Evolutionary conservation across 306 rosid genomes (phyloP).

Genomic region (Quillaja saponaria): DNA sequence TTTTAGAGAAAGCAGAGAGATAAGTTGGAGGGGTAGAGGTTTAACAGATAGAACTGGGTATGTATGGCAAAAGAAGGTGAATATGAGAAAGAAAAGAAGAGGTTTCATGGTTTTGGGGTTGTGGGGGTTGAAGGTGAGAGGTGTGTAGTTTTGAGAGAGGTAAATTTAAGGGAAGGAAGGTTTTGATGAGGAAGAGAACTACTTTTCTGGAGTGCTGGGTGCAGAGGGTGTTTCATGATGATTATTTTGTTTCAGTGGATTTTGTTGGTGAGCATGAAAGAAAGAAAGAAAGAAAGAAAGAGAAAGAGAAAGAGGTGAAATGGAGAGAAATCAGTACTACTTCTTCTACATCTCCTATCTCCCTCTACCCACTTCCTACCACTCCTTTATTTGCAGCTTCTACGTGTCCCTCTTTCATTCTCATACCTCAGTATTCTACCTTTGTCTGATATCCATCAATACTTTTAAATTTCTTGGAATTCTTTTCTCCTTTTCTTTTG

Average conservation of each 20-base stretch:
- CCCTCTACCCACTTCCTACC: slow-evolving; percentile 17
- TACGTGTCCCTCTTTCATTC: slow-evolving; percentile 25
- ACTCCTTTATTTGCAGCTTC: slow-evolving; percentile 36
- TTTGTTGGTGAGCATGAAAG: slow-evolving; percentile 65
- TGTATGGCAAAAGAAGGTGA: slow-evolving; percentile 42
- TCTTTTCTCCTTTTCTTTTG: slow-evolving; percentile 63
- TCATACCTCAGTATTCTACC: slow-evolving; percentile 47
- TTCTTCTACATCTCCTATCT: slow-evolving; percentile 29
- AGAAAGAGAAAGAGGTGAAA: slow-evolving; percentile 16
- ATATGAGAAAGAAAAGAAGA: slow-evolving; percentile 44
- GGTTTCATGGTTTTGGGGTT: slow-evolving; percentile 66
- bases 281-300: slow-evolving; percentile 25
- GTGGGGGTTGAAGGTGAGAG: slow-evolving; percentile 44
- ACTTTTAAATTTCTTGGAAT: slow-evolving; percentile 68
- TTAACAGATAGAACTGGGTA: slow-evolving; percentile 42
- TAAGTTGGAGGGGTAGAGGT: slow-evolving; percentile 53
- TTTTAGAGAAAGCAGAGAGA: slow-evolving; percentile 65
- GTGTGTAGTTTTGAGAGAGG: slow-evolving; percentile 41
- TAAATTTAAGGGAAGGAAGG: slow-evolving; percentile 71
- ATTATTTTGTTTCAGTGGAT: slow-evolving; percentile 74
- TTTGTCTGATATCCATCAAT: slow-evolving; percentile 72
- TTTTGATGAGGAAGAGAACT: slow-evolving; percentile 61
- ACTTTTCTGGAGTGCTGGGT: slow-evolving; percentile 89
- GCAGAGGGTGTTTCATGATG: slow-evolving; percentile 87
- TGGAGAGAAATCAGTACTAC: not conserved